phyloP scores from a whole-genome alignment of 345 rosid genomes.

The Eucalyptus polybractea region DNA sequence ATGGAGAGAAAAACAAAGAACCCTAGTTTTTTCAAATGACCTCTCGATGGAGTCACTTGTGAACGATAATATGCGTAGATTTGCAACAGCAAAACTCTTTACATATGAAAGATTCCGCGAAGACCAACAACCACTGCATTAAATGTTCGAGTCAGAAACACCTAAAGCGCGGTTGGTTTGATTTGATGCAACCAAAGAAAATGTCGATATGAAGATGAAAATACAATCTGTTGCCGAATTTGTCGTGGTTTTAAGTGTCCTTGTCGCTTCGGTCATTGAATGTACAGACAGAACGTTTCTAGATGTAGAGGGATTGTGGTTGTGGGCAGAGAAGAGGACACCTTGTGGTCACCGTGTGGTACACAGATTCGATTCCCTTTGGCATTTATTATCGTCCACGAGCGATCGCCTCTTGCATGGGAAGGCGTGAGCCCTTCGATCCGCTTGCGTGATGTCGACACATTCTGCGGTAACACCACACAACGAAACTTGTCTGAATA shows the following conservation, averaged over 20 bases:
- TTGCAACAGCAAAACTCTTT: not conserved
- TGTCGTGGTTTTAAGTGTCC: not conserved
- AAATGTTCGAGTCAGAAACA: not conserved
- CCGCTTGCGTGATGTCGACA: not conserved
- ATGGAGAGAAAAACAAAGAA: not conserved
- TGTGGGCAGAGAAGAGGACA: not conserved
- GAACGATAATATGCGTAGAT: not conserved
- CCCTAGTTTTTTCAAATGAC: not conserved
- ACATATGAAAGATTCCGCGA: not conserved
- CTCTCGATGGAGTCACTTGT: not conserved
- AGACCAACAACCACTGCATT: not conserved
- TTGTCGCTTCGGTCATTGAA: not conserved
- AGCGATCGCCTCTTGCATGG: not conserved
- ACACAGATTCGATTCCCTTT: not conserved
- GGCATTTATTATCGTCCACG: not conserved
- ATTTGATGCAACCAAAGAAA: not conserved
- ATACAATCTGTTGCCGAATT: not conserved
- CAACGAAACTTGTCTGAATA: not conserved
- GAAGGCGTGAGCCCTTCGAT: not conserved
- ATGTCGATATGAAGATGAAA: not conserved
- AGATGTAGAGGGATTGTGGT: not conserved
- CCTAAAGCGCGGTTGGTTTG: not conserved
- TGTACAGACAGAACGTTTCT: not conserved
- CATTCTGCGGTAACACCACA: not conserved
- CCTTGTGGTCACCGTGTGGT: not conserved